Evolutionary conservation across 257 asterid genomes (phyloP), one percentile per base, ranked within the genome.

Genomic region (Ligustrum vulgare): DNA sequence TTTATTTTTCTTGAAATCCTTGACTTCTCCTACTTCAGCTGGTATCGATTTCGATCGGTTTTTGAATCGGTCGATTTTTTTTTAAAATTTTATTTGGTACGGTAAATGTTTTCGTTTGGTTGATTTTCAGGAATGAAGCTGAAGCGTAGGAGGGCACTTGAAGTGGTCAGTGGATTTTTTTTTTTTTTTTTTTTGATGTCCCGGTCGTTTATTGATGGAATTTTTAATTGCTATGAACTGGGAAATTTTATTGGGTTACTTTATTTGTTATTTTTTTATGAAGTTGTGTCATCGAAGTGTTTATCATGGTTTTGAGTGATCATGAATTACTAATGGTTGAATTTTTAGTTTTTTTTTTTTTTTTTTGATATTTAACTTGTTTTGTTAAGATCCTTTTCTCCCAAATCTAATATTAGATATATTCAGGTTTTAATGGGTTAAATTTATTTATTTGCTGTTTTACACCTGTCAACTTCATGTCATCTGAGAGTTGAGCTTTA

Each of bases 101-200:
- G 82, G 89, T 76, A 76, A 85, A 91, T 91, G 97, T 80, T 89
- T 81, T 78, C 89, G 58, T 62, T 80, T 79, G 85, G 85, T 80
- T 90, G 90, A 88, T 86, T 77, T 72, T 72, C 68, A 77, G 65
- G 60, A 15, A 94, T 94, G 98, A 94, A 91, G 94, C 73, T 87
- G 85, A 94, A 92, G 85, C 91, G 97, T 67, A 86, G 93, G 94
- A 91, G 97, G 89, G 96, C 98, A 66, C 89, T 87, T 72, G 98
- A 91, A 94, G 98, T 90, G 98, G 97, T 94, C 28, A 80, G 96
- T 78, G 77, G 78, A 82, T 39, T 74, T 10, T 74, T 47, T 75
- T 15, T 68, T 69, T 77, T 81, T 39, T 74, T 10, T 74, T 47
- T 75, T 15, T 68, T 69, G 6, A 41, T 74, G 72, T 77, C 67